Evolutionary conservation across 352 stramenopile genomes (phyloP), one percentile per base, ranked within the genome.

Genomic region (Pythium folliculosum): DNA sequence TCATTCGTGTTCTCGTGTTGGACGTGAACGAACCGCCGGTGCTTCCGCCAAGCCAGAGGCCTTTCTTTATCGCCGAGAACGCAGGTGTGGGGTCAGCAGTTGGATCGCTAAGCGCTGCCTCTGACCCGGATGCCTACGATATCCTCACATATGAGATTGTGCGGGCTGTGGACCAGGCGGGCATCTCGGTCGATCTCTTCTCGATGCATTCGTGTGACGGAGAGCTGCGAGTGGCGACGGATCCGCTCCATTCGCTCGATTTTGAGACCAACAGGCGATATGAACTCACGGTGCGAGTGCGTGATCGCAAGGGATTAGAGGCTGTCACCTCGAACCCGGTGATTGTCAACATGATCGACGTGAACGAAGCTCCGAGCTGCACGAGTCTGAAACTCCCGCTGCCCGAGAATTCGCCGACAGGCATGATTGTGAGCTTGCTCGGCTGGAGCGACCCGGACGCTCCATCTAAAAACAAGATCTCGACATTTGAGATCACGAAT

Each of bases 201-300:
- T 78, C 73, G 55, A 73, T 89, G n/a, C 66, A 80, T 52, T 82
- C 77, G 14, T 89, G 81, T 43, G 71, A 83, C 59, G 81, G 78
- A 47, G 77, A 87, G 71, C 58, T 89, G 60, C 72, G 76, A 1
- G 27, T 89, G 3, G 67, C 69, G 17, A 63, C 60, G 3, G 66
- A 77, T 16, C 63, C 69, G 21, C 52, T 70, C 6, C 37, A 69
- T 23, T 47, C 23, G 10, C 45, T 89, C 2, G 63, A 87, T 50
- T 87, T 69, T 30, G 81, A 89, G 59, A 38, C 38, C 10, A 78
- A 69, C 58, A 45, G 14, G 10, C 16, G 22, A 0, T 89, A 76
- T 44, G 25, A 67, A 10, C 47, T 89, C 4, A 70, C 58, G 1
- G 54, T 87, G 2, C 76, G 72, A 21, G 81, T 79, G n/a, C 81